phyloP scores from a whole-genome alignment of 2,329 filamentous ascomycete genomes.

The Botrytis galanthina region DNA sequence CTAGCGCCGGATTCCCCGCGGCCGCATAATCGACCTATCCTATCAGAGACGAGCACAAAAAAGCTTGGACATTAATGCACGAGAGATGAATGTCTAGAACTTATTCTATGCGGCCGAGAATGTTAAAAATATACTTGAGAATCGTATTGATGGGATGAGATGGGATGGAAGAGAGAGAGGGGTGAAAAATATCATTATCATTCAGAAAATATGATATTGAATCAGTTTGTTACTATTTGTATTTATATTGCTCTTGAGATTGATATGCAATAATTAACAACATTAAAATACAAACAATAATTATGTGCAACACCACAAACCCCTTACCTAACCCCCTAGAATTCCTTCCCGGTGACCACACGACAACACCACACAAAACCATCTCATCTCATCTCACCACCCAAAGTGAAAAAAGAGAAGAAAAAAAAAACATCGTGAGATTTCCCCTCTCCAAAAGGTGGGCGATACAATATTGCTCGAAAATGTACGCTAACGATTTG shows the following conservation, averaged over 20 bases:
- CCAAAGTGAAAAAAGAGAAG: not conserved
- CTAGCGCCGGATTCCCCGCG: not conserved
- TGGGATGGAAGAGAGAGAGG: not conserved
- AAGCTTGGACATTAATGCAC: not conserved
- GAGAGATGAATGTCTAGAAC: not conserved
- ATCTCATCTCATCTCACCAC: not conserved
- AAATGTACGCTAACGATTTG: not conserved
- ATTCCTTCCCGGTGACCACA: not conserved
- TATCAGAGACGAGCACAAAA: not conserved
- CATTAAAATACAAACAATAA: not conserved
- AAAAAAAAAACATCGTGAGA: constrained; percentile 4
- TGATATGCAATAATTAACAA: not conserved
- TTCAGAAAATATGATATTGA: not conserved
- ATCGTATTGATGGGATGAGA: not conserved
- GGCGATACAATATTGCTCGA: not conserved
- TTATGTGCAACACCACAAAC: not conserved
- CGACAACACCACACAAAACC: not conserved
- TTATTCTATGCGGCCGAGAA: not conserved
- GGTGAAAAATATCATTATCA: not conserved
- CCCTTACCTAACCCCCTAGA: not conserved
- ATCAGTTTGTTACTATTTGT: not conserved
- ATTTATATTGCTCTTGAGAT: not conserved
- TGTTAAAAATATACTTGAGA: not conserved
- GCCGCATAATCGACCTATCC: not conserved
- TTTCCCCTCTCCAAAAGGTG: not conserved